Evolutionary conservation across 768 basidiomycete genomes (phyloP).

Genomic region (Lactifluus piperatus): DNA sequence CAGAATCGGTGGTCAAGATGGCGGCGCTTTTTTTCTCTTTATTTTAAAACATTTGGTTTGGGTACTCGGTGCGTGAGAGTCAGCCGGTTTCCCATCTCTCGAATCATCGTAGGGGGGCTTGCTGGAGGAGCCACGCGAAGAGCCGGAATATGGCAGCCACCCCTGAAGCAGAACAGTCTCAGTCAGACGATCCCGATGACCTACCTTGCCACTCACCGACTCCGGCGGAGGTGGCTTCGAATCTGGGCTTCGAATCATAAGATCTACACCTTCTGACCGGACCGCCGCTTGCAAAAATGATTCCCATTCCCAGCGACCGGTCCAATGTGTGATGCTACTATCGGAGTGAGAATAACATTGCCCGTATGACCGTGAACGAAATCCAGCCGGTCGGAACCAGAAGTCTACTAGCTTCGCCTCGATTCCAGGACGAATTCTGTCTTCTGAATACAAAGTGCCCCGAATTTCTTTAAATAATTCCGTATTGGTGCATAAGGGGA

Average conservation of each 20-base stretch:
- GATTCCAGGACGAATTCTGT: not conserved
- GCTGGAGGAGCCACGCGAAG: too few species aligned
- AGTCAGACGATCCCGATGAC: not conserved
- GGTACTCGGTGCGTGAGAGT: too few species aligned
- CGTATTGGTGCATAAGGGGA: not conserved
- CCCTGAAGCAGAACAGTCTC: not conserved
- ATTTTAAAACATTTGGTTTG: too few species aligned
- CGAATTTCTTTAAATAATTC: not conserved
- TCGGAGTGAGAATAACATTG: not conserved
- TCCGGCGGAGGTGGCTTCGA: too few species aligned
- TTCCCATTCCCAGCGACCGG: not conserved
- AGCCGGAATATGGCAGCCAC: too few species aligned
- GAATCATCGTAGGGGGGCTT: too few species aligned
- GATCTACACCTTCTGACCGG: not conserved
- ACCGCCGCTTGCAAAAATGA: not conserved
- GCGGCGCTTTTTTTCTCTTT: too few species aligned
- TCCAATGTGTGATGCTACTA: not conserved
- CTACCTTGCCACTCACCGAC: not conserved
- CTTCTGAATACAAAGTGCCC: not conserved
- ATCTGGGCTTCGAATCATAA: too few species aligned
- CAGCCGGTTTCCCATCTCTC: too few species aligned
- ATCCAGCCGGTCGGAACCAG: not conserved
- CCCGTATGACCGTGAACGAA: too few species aligned
- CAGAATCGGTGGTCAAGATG: too few species aligned
- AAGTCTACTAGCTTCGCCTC: not conserved